Evolutionary conservation across 805 yeast species (phyloP).

Genomic region (Komagataella phaffii): DNA sequence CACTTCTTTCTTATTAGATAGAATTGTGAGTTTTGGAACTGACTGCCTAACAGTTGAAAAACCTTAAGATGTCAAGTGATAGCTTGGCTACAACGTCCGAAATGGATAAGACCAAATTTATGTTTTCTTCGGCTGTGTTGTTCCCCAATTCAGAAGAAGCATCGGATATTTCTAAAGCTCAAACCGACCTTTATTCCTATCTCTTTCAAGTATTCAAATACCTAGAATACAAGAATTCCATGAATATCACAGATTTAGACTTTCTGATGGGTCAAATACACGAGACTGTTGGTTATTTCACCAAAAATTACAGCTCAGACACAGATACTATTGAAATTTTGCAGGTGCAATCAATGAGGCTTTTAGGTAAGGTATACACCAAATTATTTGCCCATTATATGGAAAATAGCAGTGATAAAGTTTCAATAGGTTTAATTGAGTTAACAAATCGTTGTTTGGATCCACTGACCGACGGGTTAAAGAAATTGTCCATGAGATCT

Average conservation of each 20-base stretch:
- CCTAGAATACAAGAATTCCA: neutral
- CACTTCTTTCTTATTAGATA: neutral
- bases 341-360: constrained; percentile 4
- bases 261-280: neutral
- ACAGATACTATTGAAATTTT: neutral
- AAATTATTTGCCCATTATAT: constrained; percentile 13
- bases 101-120: neutral
- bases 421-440: constrained; percentile 17
- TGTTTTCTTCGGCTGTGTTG: neutral
- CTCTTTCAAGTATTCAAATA: neutral
- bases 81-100: neutral
- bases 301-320: neutral
- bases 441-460: constrained; percentile 9
- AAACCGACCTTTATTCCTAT: neutral
- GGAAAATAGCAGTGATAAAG: constrained; percentile 17
- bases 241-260: neutral
- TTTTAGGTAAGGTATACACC: constrained; percentile 12
- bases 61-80: neutral
- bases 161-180: neutral
- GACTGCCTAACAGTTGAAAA: neutral
- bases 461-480: constrained; percentile 7
- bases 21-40: neutral
- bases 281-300: neutral
- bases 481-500: constrained; percentile 16
- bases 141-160: neutral